A percentile compares a stretch with the other conserved stretches of the same genome.
Evolutionary conservation across 371 early-diverging fungal genomes (phyloP).

Genomic region (Haplosporangium sp.): DNA sequence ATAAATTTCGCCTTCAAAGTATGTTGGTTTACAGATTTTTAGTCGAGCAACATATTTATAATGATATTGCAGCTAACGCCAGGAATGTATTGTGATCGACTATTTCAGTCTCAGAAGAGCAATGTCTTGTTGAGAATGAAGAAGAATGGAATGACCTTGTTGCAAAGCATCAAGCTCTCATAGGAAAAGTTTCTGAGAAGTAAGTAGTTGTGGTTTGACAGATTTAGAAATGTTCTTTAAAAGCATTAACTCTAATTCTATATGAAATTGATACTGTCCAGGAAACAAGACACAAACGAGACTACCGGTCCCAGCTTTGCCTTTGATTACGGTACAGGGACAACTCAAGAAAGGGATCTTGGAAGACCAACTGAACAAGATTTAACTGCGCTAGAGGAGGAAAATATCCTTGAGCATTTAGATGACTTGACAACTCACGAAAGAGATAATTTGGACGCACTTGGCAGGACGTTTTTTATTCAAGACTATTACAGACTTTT

Average conservation of each 20-base stretch:
- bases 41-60: neutral
- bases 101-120: slow-evolving; percentile 42
- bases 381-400: slow-evolving; percentile 33
- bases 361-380: slow-evolving; percentile 15
- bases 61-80: no score
- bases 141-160: slow-evolving; percentile 55
- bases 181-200: slow-evolving; percentile 41
- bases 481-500: slow-evolving; percentile 33
- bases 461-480: slow-evolving; percentile 27
- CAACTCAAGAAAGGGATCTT: neutral
- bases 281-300: slow-evolving; percentile 6
- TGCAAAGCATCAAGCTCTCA: slow-evolving; percentile 43
- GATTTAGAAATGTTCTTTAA: neutral
- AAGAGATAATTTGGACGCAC: slow-evolving; percentile 23
- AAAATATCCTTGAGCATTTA: slow-evolving; percentile 47
- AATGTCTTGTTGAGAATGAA: slow-evolving; percentile 43
- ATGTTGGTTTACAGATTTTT: slow-evolving; percentile 7
- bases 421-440: slow-evolving; percentile 31
- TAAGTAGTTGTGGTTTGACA: neutral
- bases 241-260: neutral
- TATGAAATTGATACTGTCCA: neutral
- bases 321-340: slow-evolving; percentile 37
- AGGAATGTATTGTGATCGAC: no score
- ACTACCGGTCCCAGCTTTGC: slow-evolving; percentile 15
- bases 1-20: slow-evolving; percentile 66